Conservation (phyloP, 345 rosid genomes). For the Aethionema arabicum region DNA sequence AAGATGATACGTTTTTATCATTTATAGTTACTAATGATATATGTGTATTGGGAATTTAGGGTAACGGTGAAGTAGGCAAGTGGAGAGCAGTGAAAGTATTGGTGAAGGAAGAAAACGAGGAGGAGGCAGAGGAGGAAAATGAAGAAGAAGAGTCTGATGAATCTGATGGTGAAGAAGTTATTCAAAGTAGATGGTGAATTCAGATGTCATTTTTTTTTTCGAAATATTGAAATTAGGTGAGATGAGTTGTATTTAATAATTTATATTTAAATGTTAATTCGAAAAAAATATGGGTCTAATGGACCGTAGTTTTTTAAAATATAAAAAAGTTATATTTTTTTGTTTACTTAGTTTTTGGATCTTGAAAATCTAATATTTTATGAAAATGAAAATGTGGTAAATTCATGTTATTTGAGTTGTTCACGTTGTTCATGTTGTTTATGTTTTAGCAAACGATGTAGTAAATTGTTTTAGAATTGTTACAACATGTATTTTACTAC, state of each 20-base stretch:
- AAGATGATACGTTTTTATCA: no score
- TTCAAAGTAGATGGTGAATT: constrained; percentile 35
- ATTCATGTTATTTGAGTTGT: no score
- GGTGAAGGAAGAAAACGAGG: constrained; percentile 35
- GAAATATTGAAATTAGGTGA: no score
- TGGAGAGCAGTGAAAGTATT: constrained; percentile 41
- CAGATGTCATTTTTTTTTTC: no score
- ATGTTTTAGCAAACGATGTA: no score
- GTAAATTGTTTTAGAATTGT: no score
- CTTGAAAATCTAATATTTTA: constrained; percentile 30
- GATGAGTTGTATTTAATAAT: no score
- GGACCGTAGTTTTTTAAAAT: constrained; percentile 48
- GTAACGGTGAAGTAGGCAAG: constrained; percentile 31
- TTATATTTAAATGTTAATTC: no score
- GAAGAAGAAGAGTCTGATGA: constrained; percentile 38
- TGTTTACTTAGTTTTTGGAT: background rate
- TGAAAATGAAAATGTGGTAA: constrained; percentile 35
- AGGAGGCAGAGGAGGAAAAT: constrained; percentile 26
- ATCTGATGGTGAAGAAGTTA: constrained; percentile 43
- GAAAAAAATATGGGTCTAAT: no score
- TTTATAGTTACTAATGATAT: no score
- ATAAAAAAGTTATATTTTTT: constrained; percentile 52
- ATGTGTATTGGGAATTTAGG: background rate
- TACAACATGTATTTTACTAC: no score
- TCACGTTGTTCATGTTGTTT: no score